Evolutionary conservation across 305 asterid species (phyloP).

Genomic region (Fraxinus floribunda): DNA sequence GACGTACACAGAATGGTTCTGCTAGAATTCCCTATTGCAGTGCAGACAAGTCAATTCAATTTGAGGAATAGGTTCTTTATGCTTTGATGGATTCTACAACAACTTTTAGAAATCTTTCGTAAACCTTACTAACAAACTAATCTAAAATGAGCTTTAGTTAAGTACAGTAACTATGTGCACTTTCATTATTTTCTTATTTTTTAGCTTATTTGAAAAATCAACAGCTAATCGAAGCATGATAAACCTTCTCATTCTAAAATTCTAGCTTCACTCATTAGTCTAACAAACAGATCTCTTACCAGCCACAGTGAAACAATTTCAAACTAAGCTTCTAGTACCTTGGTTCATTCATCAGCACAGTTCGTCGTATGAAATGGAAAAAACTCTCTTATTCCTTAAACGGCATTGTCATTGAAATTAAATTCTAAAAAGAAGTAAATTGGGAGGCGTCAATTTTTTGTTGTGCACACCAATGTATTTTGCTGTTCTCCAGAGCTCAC

Average conservation of each 20-base stretch:
- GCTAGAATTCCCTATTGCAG: not conserved
- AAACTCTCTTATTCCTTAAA: not conserved
- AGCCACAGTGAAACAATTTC: not conserved
- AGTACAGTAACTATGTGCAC: not conserved
- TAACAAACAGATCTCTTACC: not conserved
- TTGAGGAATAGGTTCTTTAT: not conserved
- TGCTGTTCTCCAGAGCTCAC: not conserved
- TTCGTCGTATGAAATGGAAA: not conserved
- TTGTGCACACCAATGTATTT: not conserved
- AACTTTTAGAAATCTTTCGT: not conserved
- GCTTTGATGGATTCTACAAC: not conserved
- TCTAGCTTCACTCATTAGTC: not conserved
- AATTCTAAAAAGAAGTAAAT: not conserved
- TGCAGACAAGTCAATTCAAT: not conserved
- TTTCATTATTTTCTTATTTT: not conserved
- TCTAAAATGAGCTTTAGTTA: not conserved
- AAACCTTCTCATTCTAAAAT: constrained; percentile 1
- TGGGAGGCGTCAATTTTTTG: not conserved
- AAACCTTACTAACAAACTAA: not conserved
- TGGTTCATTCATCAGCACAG: not conserved
- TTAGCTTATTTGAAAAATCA: not conserved
- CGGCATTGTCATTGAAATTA: not conserved
- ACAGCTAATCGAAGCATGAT: not conserved
- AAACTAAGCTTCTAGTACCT: not conserved
- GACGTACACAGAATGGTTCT: not conserved